phyloP scores from a whole-genome alignment of 108 stramenopile species.

The Hondaea fermentalgiana region DNA sequence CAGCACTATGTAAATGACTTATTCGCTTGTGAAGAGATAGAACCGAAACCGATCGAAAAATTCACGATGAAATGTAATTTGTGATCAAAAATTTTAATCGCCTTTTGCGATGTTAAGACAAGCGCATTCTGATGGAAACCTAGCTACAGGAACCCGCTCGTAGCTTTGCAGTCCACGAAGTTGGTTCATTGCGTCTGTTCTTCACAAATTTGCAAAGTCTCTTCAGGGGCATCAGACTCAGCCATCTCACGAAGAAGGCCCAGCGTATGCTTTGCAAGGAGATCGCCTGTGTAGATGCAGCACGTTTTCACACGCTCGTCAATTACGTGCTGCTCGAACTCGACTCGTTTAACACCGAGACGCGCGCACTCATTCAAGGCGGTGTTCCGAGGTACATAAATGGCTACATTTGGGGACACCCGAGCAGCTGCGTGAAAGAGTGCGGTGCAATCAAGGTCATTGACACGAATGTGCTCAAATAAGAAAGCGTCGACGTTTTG shows the following conservation, averaged over 20 bases:
- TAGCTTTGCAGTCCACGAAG: too few relatives aligned
- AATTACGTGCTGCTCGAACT: not conserved
- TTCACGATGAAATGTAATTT: too few relatives aligned
- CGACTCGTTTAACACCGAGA: not conserved
- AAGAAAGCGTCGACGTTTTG: conserved; percentile 12
- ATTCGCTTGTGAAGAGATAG: too few relatives aligned
- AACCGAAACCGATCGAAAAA: too few relatives aligned
- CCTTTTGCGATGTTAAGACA: too few relatives aligned
- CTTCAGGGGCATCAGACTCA: too few relatives aligned
- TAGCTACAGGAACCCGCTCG: too few relatives aligned
- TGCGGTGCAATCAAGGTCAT: conserved; percentile 17
- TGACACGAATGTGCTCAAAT: conserved; percentile 28
- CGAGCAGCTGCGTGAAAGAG: conserved; percentile 17
- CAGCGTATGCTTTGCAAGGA: not conserved
- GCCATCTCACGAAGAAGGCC: not conserved
- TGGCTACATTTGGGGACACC: conserved; percentile 32
- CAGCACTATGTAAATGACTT: too few relatives aligned
- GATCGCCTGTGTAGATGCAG: not conserved
- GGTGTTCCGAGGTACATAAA: conserved; percentile 33
- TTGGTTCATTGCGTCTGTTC: too few relatives aligned
- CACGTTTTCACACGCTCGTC: not conserved
- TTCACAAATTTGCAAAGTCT: too few relatives aligned
- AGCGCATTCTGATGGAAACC: too few relatives aligned
- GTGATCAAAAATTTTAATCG: too few relatives aligned
- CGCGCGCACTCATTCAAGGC: not conserved